A percentile compares a stretch with the other conserved stretches of the same genome.
phyloP scores from a whole-genome alignment of 352 stramenopile genomes.

The Phytophthora sp. region DNA sequence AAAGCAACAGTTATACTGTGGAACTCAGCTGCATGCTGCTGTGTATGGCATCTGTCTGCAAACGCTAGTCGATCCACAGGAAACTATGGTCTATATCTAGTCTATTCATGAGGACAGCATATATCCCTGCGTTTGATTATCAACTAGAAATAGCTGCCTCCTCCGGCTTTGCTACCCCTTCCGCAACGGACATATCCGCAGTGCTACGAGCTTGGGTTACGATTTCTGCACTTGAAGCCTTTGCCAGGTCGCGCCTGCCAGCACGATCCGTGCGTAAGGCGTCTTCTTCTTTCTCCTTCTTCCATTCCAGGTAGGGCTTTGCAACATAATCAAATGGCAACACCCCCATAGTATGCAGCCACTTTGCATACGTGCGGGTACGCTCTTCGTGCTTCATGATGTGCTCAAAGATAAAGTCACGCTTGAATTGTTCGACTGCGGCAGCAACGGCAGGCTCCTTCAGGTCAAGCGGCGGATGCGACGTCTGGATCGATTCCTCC shows the following conservation, averaged over 20 bases:
- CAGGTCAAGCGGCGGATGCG: constrained; percentile 72
- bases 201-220: constrained; percentile 1
- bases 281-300: constrained; percentile 76
- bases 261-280: constrained; percentile 43
- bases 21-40: background rate
- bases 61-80: background rate
- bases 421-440: constrained; percentile 81
- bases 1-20: constrained; percentile 6
- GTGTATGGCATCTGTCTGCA: background rate
- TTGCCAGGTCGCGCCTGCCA: constrained; percentile 50
- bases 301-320: constrained; percentile 71
- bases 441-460: constrained; percentile 54
- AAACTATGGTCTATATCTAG: no score
- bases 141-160: constrained; percentile 6
- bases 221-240: constrained; percentile 31
- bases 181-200: background rate
- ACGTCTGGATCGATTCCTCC: constrained; percentile 66
- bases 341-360: constrained; percentile 71
- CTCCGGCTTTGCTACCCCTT: background rate
- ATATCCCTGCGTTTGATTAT: constrained; percentile 1
- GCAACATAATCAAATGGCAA: constrained; percentile 77
- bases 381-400: constrained; percentile 84
- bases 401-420: constrained; percentile 77
- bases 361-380: constrained; percentile 84
- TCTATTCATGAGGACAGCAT: constrained; percentile 13